Evolutionary conservation across 441 rosid genomes (phyloP).

Genomic region (Mallotus japonicus): DNA sequence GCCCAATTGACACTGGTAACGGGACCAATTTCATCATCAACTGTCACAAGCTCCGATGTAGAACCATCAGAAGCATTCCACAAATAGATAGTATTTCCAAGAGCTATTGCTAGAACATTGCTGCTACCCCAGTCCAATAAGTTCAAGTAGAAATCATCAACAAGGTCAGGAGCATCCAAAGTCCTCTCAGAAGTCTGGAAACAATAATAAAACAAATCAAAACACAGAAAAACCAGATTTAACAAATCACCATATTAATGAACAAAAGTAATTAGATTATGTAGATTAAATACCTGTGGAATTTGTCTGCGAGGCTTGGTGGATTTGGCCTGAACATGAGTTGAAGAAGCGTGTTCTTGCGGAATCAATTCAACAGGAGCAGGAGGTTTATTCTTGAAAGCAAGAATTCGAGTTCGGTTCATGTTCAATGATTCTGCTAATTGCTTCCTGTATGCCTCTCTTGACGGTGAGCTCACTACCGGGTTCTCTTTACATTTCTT

Average conservation of each 20-base stretch:
- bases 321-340: conserved; percentile 41
- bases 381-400: conserved; percentile 73
- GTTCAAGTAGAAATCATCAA: conserved; percentile 70
- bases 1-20: conserved; percentile 78
- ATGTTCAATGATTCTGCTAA: conserved; percentile 61
- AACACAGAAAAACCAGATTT: background rate
- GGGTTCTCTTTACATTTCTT: conserved; percentile 40
- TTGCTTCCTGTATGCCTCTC: conserved; percentile 64
- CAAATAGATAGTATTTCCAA: conserved; percentile 55
- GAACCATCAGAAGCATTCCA: conserved; percentile 71
- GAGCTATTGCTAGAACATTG: conserved; percentile 71
- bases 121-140: conserved; percentile 71
- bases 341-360: conserved; percentile 8
- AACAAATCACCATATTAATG: background rate
- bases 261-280: background rate
- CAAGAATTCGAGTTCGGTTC: conserved; percentile 64
- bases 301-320: conserved; percentile 51
- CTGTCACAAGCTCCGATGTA: conserved; percentile 63
- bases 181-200: conserved; percentile 58
- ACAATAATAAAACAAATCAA: conserved; percentile 14
- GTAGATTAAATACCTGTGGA: conserved; percentile 43
- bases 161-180: conserved; percentile 66
- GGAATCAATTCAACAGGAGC: conserved; percentile 44
- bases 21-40: conserved; percentile 67
- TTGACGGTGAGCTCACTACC: conserved; percentile 49